A percentile compares a stretch with the other conserved stretches of the same genome.
Conservation (phyloP, 2,329 filamentous ascomycete genomes). For the Amylocarpus encephaloides region DNA sequence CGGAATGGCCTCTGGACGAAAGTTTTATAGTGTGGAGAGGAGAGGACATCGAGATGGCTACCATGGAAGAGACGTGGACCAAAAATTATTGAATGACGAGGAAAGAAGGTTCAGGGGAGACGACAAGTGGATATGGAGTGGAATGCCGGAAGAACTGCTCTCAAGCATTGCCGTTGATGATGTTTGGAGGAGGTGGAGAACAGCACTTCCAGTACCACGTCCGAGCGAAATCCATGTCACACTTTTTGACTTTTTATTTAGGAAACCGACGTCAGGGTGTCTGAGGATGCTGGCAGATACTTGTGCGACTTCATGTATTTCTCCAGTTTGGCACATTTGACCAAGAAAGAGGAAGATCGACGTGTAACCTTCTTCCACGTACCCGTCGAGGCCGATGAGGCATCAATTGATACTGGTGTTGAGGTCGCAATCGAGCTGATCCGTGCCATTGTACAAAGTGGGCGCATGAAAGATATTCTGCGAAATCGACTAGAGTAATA, state of each 20-base stretch:
- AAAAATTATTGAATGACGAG: slow-evolving; percentile 44
- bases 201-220: slow-evolving; percentile 39
- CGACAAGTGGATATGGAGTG: slow-evolving; percentile 48
- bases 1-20: slow-evolving; percentile 64
- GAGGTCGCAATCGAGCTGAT: slow-evolving; percentile 50
- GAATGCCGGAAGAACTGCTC: slow-evolving; percentile 47
- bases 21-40: slow-evolving; percentile 65
- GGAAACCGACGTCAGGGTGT: slow-evolving; percentile 49
- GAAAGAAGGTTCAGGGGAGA: slow-evolving; percentile 35
- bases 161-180: slow-evolving; percentile 53
- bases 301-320: slow-evolving; percentile 77
- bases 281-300: slow-evolving; percentile 65
- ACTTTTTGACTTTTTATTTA: slow-evolving; percentile 13
- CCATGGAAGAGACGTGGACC: slow-evolving; percentile 62
- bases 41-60: slow-evolving; percentile 69
- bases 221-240: neutral
- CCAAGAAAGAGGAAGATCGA: slow-evolving; percentile 39
- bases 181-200: slow-evolving; percentile 50
- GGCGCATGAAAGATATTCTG: slow-evolving; percentile 16
- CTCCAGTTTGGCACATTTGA: slow-evolving; percentile 55
- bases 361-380: slow-evolving; percentile 68
- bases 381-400: slow-evolving; percentile 50
- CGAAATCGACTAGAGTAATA: neutral
- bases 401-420: slow-evolving; percentile 42
- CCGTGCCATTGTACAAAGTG: slow-evolving; percentile 46